phyloP scores from a whole-genome alignment of 495 filamentous ascomycete species.

The Barbatosphaeria neglecta region DNA sequence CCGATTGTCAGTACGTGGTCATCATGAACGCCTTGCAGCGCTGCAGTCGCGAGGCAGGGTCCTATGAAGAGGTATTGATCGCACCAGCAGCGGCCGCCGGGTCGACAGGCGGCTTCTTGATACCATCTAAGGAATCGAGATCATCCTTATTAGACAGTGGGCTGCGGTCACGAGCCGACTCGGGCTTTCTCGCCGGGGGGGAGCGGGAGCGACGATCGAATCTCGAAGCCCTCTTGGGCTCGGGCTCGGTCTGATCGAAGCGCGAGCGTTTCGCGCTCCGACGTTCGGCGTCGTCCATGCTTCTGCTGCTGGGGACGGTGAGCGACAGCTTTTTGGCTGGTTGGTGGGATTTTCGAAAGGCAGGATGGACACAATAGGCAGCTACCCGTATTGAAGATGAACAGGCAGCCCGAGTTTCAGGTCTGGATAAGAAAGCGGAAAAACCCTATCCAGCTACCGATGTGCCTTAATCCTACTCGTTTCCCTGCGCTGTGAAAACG shows the following conservation, averaged over 20 bases:
- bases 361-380: no score
- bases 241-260: constrained; percentile 80
- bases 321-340: neutral
- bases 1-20: neutral
- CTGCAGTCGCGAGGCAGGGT: no score
- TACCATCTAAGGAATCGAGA: constrained; percentile 31
- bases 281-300: constrained; percentile 71
- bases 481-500: no score
- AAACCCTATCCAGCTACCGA: no score
- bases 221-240: constrained; percentile 56
- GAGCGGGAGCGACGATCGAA: constrained; percentile 85
- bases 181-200: constrained; percentile 46
- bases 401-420: no score
- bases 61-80: constrained; percentile 7
- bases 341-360: no score
- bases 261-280: constrained; percentile 72
- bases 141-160: constrained; percentile 50
- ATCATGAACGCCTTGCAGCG: no score
- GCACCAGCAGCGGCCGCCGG: constrained; percentile 82
- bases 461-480: no score
- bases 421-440: no score
- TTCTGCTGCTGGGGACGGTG: neutral
- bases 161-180: constrained; percentile 65
- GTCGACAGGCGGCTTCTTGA: constrained; percentile 41
- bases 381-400: no score